These are phyloP conservation scores for Cystobasidium tubakii DNA, from an alignment of 768 basidiomycete species.

Conservation along the genomic window DNA sequence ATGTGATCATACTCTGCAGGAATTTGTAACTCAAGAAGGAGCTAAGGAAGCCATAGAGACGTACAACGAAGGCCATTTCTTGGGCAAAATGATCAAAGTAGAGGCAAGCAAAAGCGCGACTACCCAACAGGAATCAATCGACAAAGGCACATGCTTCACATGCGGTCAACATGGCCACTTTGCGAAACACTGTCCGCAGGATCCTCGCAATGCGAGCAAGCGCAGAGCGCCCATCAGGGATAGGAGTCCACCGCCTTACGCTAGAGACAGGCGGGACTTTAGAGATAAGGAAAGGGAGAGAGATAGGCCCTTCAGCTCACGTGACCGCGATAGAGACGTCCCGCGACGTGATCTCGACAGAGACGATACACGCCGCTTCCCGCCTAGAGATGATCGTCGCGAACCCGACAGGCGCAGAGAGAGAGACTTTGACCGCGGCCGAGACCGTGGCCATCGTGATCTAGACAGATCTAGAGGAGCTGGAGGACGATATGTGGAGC, in stretches of 20 bases:
- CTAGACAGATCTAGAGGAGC: not conserved
- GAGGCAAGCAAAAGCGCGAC: constrained; percentile 36
- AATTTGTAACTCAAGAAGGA: constrained; percentile 24
- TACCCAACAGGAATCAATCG: not conserved
- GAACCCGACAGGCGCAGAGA: not conserved
- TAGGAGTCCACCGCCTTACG: not conserved
- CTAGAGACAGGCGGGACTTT: not conserved
- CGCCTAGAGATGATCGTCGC: not conserved
- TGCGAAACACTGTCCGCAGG: constrained; percentile 34
- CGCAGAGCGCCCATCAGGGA: not conserved
- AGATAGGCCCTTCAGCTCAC: not conserved
- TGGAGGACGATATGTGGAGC: not conserved
- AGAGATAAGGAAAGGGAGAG: constrained; percentile 29
- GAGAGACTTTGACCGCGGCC: not conserved
- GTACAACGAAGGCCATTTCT: constrained; percentile 46
- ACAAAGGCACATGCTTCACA: constrained; percentile 37
- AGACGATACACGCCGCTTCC: not conserved
- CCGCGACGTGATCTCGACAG: not conserved
- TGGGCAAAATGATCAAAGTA: constrained; percentile 46
- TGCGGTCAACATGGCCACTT: constrained; percentile 38
- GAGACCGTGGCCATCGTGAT: not conserved
- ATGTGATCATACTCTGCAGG: constrained; percentile 4
- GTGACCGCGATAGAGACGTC: constrained; percentile 17
- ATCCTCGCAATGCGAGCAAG: constrained; percentile 9
- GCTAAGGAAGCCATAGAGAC: constrained; percentile 43